Base-by-base conservation (phyloP, 192 early-diverging fungal genomes). In the Gigaspora rosea region DNA sequence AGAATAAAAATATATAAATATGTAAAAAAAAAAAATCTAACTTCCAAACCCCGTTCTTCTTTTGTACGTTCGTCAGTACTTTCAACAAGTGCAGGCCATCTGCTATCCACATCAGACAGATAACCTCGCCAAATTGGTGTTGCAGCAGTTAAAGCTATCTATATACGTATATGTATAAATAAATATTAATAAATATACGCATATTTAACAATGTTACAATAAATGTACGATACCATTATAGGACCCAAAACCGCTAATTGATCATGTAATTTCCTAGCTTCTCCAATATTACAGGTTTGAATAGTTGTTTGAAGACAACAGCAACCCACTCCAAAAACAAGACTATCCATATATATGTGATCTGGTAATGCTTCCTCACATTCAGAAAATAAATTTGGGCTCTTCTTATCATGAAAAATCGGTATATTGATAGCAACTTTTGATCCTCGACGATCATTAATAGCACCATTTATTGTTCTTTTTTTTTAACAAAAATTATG, bases 271-370 rank as follows among this genome's bases (percentile, higher is more conserved):
- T 90, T 79, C 56, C 97, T 88, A 27, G 27, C 27, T 27, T 27
- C 27, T 27, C 27, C 27, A 27, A 27, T 27, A 27, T 27, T 27
- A 27, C 92, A 94, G 35, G 96, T 95, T 82, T 99, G 97, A 76
- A 99, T 93, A 35, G 97, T 99, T 80, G 97, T 94, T 81, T 99
- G 97, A 32, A 99, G 86, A 80, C 97, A 99, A 78, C 91, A 96
- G 86, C 94, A 97, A 62, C 96, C 96, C 96, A 97, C 97, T 46
- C 97, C 96, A 88, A 99, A 98, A 73, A 92, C 93, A 96, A 99
- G 98, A 20, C 92, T 90, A 77, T 98, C 97, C 93, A 99, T 94
- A 84, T 97, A 99, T 35, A 99, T 96, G 82, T 97, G 95, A 71
- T 95, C 92, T 0, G 91, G 91, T 18, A 88, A 82, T 13, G 97